Percentiles rank a stretch among this genome's conserved stretches.
phyloP scores from a whole-genome alignment of 352 stramenopile species.

The Globisporangium carolinianum region DNA sequence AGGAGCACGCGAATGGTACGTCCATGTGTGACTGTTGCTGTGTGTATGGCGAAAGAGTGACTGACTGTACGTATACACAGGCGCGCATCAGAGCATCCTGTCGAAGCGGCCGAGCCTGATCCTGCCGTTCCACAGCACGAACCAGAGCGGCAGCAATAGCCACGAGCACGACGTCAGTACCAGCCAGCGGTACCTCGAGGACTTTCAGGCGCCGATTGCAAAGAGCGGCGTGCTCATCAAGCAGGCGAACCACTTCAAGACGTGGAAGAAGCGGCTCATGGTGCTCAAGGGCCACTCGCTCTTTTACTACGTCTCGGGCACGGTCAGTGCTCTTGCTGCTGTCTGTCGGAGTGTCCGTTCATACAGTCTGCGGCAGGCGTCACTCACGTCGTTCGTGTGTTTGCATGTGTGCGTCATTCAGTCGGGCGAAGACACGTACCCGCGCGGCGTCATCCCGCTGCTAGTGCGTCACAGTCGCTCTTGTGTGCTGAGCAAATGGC shows the following conservation, averaged over 20 bases:
- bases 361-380: background rate
- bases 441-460: constrained; percentile 70
- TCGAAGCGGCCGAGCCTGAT: constrained; percentile 74
- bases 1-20: constrained; percentile 21
- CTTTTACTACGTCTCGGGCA: constrained; percentile 86
- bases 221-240: constrained; percentile 85
- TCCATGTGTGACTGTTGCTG: no score
- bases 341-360: background rate
- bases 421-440: constrained; percentile 82
- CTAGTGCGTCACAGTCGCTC: constrained; percentile 16
- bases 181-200: constrained; percentile 50
- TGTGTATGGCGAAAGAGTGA: background rate
- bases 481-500: background rate
- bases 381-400: background rate
- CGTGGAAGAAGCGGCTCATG: constrained; percentile 87
- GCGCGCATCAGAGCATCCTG: constrained; percentile 38
- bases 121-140: constrained; percentile 37
- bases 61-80: constrained; percentile 1
- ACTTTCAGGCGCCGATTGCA: constrained; percentile 77
- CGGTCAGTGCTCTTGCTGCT: constrained; percentile 27
- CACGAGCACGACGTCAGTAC: constrained; percentile 10
- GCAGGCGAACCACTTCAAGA: constrained; percentile 85
- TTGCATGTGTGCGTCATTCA: constrained; percentile 15
- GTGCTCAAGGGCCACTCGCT: constrained; percentile 83
- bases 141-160: constrained; percentile 12